These are phyloP conservation scores for Yamadazyma scolyti DNA, from an alignment of 805 yeast genomes.

Conservation along the genomic window DNA sequence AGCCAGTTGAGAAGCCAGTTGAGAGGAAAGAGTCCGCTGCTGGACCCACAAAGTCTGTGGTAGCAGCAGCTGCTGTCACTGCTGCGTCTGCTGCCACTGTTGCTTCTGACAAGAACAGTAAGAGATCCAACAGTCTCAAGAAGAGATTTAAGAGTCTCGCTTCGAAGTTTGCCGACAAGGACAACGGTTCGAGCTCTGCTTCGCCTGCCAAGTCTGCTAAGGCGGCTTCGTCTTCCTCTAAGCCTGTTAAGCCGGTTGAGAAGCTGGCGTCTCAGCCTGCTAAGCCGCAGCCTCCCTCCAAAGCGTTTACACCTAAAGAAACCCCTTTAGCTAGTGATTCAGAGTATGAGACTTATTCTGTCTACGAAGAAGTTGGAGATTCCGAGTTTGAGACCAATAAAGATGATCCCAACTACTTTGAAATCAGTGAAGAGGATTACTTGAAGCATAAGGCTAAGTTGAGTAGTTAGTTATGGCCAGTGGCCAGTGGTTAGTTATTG, in stretches of 20 bases:
- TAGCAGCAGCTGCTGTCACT: conserved; percentile 11
- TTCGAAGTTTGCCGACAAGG: conserved; percentile 4
- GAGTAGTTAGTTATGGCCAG: conserved; percentile 1
- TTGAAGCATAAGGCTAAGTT: conserved; percentile 15
- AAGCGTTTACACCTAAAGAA: no score
- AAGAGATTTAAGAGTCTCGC: conserved; percentile 10
- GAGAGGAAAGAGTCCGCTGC: conserved; percentile 6
- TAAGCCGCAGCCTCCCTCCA: conserved; percentile 1
- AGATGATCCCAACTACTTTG: conserved; percentile 49
- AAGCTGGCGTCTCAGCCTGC: no score
- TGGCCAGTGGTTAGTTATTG: not conserved
- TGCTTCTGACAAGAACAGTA: conserved; percentile 8
- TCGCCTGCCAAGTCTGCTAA: no score
- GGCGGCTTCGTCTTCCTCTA: conserved; percentile 2
- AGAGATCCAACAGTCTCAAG: conserved; percentile 12
- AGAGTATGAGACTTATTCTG: conserved; percentile 20
- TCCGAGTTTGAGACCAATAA: conserved; percentile 42
- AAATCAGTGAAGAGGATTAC: conserved; percentile 24
- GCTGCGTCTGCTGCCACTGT: conserved; percentile 11
- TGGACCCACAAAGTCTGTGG: no score
- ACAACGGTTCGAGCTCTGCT: no score
- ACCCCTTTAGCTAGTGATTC: conserved; percentile 8
- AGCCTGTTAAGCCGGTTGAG: conserved; percentile 5
- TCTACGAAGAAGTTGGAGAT: conserved; percentile 49
- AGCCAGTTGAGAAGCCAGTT: conserved; percentile 5